Evolutionary conservation across 2,329 filamentous ascomycete species (phyloP).

Genomic region (Penicillium sp.): DNA sequence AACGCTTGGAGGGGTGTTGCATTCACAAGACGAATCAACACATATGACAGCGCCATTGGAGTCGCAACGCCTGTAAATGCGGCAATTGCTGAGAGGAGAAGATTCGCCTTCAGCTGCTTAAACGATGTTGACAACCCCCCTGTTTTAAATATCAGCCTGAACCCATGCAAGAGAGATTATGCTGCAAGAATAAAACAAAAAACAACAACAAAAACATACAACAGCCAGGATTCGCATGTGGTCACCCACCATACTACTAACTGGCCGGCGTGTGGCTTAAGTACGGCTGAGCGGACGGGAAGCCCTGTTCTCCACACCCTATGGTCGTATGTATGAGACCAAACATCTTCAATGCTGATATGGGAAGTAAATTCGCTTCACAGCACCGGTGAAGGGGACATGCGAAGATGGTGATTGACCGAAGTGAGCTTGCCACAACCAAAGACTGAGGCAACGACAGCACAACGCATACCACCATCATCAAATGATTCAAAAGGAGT

Average conservation of each 20-base stretch:
- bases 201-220: not conserved
- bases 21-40: constrained; percentile 56
- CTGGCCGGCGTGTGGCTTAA: not conserved
- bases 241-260: constrained; percentile 7
- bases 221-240: constrained; percentile 8
- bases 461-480: not conserved
- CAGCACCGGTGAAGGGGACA: not conserved
- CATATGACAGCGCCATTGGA: constrained; percentile 71
- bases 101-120: constrained; percentile 62
- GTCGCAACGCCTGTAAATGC: constrained; percentile 69
- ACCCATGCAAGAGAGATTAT: not conserved
- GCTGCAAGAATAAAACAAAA: not conserved
- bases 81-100: constrained; percentile 65
- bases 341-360: not conserved
- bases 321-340: not conserved
- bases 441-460: not conserved
- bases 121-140: constrained; percentile 46
- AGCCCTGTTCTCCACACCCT: constrained; percentile 8
- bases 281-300: constrained; percentile 6
- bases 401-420: not conserved
- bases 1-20: constrained; percentile 69
- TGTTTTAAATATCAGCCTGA: constrained; percentile 11
- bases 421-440: not conserved
- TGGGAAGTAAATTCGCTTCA: not conserved
- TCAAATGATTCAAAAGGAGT: too few species aligned